These are phyloP conservation scores for Oleoguttula mirabilis DNA, from an alignment of 495 filamentous ascomycete genomes.

Conservation along the genomic window DNA sequence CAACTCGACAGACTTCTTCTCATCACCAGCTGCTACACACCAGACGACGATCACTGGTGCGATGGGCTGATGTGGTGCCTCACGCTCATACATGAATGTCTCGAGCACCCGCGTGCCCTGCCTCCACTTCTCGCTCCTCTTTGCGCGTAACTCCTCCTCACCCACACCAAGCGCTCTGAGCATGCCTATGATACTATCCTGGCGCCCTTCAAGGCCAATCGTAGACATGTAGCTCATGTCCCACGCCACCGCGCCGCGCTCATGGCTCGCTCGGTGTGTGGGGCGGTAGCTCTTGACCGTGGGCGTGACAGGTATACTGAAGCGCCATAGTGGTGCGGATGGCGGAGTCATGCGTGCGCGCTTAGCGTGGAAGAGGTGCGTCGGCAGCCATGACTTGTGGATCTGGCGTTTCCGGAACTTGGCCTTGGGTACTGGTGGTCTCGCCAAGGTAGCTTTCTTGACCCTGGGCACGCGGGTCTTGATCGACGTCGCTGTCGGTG, in stretches of 20 bases:
- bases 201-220: conserved; percentile 60
- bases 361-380: conserved; percentile 89
- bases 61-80: conserved; percentile 44
- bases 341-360: conserved; percentile 75
- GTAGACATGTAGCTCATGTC: conserved; percentile 94
- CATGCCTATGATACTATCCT: conserved; percentile 49
- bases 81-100: conserved; percentile 51
- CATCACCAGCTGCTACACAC: too few relatives aligned
- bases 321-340: conserved; percentile 73
- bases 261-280: conserved; percentile 68
- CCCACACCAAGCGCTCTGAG: conserved; percentile 51
- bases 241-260: conserved; percentile 64
- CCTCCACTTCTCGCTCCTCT: conserved; percentile 60
- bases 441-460: conserved; percentile 55
- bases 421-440: conserved; percentile 49
- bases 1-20: conserved; percentile 11
- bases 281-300: conserved; percentile 81
- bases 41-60: conserved; percentile 71
- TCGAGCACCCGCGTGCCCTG: conserved; percentile 56
- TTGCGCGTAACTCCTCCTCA: conserved; percentile 21
- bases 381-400: conserved; percentile 88
- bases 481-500: conserved; percentile 1
- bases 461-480: conserved; percentile 25
- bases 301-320: conserved; percentile 69
- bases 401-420: conserved; percentile 78